Conservation (phyloP, 371 early-diverging fungal species). For the Basidiobolus meristosporus region DNA sequence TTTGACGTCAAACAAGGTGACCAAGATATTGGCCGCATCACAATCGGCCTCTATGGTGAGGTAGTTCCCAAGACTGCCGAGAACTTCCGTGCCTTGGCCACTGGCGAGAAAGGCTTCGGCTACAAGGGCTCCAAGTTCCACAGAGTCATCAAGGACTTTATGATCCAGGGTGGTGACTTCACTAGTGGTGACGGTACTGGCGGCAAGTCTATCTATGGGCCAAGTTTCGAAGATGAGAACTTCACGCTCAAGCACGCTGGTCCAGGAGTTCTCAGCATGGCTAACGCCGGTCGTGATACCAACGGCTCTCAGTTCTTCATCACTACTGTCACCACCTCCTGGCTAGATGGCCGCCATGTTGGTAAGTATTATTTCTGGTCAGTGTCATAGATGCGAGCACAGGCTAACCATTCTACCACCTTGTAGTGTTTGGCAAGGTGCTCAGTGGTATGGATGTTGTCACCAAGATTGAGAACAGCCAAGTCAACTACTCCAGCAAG, state of each 20-base stretch:
- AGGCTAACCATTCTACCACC: no score
- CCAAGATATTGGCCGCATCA: slow-evolving; percentile 1
- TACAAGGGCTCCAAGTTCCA: slow-evolving; percentile 82
- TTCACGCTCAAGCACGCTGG: slow-evolving; percentile 35
- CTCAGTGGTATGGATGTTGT: slow-evolving; percentile 22
- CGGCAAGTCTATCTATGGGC: slow-evolving; percentile 87
- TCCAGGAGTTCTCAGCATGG: slow-evolving; percentile 80
- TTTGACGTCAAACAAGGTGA: no score
- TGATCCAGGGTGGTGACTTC: slow-evolving; percentile 68
- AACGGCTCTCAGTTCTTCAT: slow-evolving; percentile 97
- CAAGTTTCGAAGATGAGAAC: slow-evolving; percentile 83
- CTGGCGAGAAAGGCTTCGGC: slow-evolving; percentile 61
- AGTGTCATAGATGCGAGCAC: no score
- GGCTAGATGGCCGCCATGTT: slow-evolving; percentile 98
- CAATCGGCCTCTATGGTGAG: slow-evolving; percentile 17
- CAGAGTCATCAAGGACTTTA: slow-evolving; percentile 66
- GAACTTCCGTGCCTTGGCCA: slow-evolving; percentile 80
- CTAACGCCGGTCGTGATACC: slow-evolving; percentile 83
- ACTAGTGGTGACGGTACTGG: slow-evolving; percentile 81
- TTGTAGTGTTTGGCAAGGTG: slow-evolving; percentile 97
- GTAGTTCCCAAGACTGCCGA: slow-evolving; percentile 77
- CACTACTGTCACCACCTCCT: slow-evolving; percentile 57
- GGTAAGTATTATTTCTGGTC: no score
- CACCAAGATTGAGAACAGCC: slow-evolving; percentile 7
- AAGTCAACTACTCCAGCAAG: no score